These are phyloP conservation scores for Cercospora sesami DNA, from an alignment of 2,329 filamentous ascomycete species.

Conservation along the genomic window DNA sequence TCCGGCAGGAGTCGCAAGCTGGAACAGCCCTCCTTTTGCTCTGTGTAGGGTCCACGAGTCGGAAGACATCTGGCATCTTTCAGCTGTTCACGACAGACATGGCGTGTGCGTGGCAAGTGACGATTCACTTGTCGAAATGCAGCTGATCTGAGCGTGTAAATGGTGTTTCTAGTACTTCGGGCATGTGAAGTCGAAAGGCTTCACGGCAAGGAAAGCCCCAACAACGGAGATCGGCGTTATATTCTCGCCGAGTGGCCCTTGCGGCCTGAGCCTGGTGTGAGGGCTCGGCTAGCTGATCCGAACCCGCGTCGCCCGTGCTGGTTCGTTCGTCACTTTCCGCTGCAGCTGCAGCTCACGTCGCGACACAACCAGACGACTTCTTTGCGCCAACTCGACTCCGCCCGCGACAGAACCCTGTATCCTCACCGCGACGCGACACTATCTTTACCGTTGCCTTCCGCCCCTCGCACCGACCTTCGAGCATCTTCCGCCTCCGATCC, in stretches of 20 bases:
- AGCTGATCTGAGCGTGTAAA: too few species aligned
- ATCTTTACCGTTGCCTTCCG: neutral
- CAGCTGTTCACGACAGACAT: too few species aligned
- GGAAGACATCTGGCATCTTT: neutral
- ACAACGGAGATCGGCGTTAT: too few species aligned
- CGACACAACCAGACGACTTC: neutral
- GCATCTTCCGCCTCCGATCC: neutral
- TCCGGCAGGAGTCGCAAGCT: neutral
- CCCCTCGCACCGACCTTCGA: neutral
- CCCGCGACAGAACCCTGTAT: neutral
- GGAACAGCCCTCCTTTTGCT: neutral
- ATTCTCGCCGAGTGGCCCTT: too few species aligned
- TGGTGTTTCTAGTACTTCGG: too few species aligned
- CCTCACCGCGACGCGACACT: neutral
- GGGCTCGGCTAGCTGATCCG: neutral
- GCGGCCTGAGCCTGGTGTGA: neutral
- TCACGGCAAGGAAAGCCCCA: too few species aligned
- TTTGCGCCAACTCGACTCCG: neutral
- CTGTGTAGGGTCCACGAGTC: neutral
- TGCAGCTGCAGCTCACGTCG: neutral
- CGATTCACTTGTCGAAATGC: too few species aligned
- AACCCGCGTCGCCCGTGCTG: neutral
- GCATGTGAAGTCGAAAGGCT: too few species aligned
- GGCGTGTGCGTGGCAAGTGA: too few species aligned
- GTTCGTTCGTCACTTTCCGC: neutral